phyloP scores from a whole-genome alignment of 768 basidiomycete genomes.

The Suillus lakei region DNA sequence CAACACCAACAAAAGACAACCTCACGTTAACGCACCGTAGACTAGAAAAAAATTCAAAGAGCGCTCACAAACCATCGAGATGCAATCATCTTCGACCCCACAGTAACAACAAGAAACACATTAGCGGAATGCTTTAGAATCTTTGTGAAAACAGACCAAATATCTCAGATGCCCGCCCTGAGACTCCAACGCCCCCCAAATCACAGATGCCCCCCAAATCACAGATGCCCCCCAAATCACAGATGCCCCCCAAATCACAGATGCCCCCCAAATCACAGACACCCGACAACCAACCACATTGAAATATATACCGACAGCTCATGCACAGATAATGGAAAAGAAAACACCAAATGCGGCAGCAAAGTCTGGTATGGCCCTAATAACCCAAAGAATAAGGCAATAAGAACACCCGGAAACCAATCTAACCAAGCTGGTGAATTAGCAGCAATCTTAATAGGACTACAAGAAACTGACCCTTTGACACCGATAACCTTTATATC shows the following conservation, averaged over 20 bases:
- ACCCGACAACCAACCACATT: no score
- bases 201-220: no score
- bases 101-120: neutral
- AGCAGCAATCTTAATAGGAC: slow-evolving; percentile 7
- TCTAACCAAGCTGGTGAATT: slow-evolving; percentile 21
- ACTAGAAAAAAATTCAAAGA: slow-evolving; percentile 12
- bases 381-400: neutral
- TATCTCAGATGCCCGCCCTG: no score
- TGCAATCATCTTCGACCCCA: slow-evolving; percentile 6
- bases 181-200: no score
- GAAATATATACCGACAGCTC: slow-evolving; percentile 32
- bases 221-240: no score
- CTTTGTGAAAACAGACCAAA: neutral
- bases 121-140: slow-evolving; percentile 8
- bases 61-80: no score
- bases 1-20: neutral
- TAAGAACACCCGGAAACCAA: slow-evolving; percentile 11
- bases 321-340: slow-evolving; percentile 24
- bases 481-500: slow-evolving; percentile 10
- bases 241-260: no score
- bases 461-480: neutral
- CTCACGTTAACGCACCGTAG: slow-evolving; percentile 8
- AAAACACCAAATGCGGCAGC: slow-evolving; percentile 23
- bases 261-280: no score
- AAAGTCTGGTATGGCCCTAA: slow-evolving; percentile 11